These are phyloP conservation scores for Melaleuca quinquenervia DNA, from an alignment of 345 rosid species.

Conservation along the genomic window DNA sequence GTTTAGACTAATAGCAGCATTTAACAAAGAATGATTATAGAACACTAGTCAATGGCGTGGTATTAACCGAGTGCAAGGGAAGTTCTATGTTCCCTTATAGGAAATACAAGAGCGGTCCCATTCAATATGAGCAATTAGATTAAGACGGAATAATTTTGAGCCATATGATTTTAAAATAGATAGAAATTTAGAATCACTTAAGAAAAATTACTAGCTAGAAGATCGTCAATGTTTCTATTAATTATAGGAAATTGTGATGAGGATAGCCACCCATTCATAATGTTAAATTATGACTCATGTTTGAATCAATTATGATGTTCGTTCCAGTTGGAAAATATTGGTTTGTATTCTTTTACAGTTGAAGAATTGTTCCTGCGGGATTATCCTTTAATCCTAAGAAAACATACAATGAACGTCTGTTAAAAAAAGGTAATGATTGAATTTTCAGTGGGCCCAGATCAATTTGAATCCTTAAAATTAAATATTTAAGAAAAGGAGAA, in stretches of 20 bases:
- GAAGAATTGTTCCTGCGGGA: no score
- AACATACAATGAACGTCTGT: no score
- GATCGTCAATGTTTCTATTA: not conserved
- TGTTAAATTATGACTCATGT: no score
- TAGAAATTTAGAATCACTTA: not conserved
- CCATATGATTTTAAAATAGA: not conserved
- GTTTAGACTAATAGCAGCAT: not conserved
- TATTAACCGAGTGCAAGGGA: not conserved
- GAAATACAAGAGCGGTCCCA: not conserved
- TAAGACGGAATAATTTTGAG: not conserved
- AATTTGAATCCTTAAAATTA: no score
- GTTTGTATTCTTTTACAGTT: no score
- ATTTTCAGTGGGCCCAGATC: no score
- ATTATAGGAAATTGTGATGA: not conserved
- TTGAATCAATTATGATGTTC: no score
- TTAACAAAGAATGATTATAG: not conserved
- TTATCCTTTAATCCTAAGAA: no score
- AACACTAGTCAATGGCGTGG: not conserved
- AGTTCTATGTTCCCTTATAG: not conserved
- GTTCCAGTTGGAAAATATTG: no score
- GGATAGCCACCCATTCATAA: not conserved
- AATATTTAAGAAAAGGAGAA: no score
- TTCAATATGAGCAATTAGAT: not conserved
- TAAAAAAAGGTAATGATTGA: no score
- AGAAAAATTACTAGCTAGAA: not conserved